Conservation (phyloP, 345 rosid genomes). For the Physaria fendleri region DNA sequence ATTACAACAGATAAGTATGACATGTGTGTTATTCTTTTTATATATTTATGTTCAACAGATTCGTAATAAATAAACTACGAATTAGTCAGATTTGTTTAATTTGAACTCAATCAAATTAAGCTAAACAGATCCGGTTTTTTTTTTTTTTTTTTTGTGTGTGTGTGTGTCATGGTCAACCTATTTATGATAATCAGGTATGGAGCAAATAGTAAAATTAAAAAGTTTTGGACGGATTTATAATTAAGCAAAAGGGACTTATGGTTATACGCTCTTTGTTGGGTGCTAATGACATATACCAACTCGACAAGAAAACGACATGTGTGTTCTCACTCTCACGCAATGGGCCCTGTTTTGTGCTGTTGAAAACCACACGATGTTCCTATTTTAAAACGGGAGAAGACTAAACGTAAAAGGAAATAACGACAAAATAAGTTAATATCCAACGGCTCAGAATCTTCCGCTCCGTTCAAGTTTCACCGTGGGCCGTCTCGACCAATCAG, state of each 20-base stretch:
- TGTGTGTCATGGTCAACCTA: slow-evolving; percentile 9
- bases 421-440: slow-evolving; percentile 25
- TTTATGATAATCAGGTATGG: neutral
- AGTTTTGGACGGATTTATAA: slow-evolving; percentile 12
- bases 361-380: slow-evolving; percentile 29
- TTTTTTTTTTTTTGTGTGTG: neutral
- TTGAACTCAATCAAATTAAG: neutral
- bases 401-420: neutral
- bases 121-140: neutral
- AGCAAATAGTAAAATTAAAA: neutral
- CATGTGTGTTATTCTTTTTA: neutral
- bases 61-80: neutral
- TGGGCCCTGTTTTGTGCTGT: slow-evolving; percentile 27
- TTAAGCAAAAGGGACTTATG: slow-evolving; percentile 36
- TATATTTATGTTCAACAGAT: neutral
- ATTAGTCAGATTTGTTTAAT: neutral
- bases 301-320: slow-evolving; percentile 35
- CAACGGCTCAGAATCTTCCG: slow-evolving; percentile 18
- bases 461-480: neutral
- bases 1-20: neutral
- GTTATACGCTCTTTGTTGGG: slow-evolving; percentile 31
- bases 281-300: slow-evolving; percentile 37
- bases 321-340: slow-evolving; percentile 20
- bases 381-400: slow-evolving; percentile 2
- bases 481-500: slow-evolving; percentile 7